Evolutionary conservation across 192 early-diverging fungal genomes (phyloP).

Genomic region (Linnemannia hyalina): DNA sequence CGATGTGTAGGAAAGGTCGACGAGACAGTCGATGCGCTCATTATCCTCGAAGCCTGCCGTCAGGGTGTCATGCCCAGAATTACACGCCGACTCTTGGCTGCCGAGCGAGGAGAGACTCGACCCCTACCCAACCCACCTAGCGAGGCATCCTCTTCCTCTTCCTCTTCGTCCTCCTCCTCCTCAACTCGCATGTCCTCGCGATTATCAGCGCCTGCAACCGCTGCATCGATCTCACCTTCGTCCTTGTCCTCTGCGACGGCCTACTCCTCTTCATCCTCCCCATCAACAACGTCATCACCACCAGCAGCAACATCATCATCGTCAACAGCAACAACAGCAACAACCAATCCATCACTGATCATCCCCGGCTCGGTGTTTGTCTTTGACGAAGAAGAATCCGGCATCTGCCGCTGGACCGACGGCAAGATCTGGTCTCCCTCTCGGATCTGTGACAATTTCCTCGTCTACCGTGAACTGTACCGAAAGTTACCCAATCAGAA

Average conservation of each 20-base stretch:
- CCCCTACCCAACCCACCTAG: background rate
- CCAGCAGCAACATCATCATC: background rate
- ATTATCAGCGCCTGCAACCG: background rate
- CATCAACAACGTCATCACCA: background rate
- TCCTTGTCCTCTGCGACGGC: background rate
- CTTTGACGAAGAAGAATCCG: slow-evolving; percentile 56
- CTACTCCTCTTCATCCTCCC: background rate
- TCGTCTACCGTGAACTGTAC: slow-evolving; percentile 55
- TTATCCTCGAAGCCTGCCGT: slow-evolving; percentile 53
- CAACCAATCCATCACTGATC: slow-evolving; percentile 24
- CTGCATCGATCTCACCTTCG: background rate
- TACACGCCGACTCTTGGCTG: slow-evolving; percentile 32
- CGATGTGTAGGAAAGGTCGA: slow-evolving; percentile 24
- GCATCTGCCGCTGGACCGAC: slow-evolving; percentile 60
- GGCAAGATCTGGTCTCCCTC: slow-evolving; percentile 58
- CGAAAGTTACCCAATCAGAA: slow-evolving; percentile 40
- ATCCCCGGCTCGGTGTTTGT: slow-evolving; percentile 45
- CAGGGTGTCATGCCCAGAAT: slow-evolving; percentile 48
- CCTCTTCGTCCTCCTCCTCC: background rate
- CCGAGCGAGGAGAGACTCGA: slow-evolving; percentile 24
- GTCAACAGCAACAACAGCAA: too few species aligned
- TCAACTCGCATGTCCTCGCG: background rate
- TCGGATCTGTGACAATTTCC: slow-evolving; percentile 52
- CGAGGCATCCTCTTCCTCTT: background rate
- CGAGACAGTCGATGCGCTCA: slow-evolving; percentile 42